Percentiles rank a stretch among this genome's conserved stretches.
phyloP scores from a whole-genome alignment of 2,329 filamentous ascomycete genomes.

The Penicillium sp. region DNA sequence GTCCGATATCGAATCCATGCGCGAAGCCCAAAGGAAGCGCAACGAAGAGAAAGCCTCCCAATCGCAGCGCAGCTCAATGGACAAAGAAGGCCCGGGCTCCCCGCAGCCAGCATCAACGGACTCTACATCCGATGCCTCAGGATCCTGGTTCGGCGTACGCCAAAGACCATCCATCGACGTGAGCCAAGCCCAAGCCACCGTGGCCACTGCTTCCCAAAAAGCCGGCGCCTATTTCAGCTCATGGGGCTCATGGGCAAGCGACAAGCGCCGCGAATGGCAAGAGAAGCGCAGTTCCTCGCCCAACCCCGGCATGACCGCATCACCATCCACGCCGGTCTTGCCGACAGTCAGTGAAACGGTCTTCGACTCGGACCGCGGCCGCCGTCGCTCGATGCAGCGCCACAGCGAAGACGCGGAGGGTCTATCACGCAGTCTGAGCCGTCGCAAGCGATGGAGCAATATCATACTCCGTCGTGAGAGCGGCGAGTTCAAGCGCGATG shows the following conservation, averaged over 20 bases:
- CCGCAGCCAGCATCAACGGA: slow-evolving; percentile 29
- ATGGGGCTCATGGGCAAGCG: slow-evolving; percentile 63
- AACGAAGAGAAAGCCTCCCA: slow-evolving; percentile 39
- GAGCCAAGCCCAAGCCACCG: slow-evolving; percentile 56
- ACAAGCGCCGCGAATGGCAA: slow-evolving; percentile 51
- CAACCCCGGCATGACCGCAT: slow-evolving; percentile 11
- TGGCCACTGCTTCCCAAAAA: slow-evolving; percentile 55
- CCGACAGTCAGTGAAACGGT: slow-evolving; percentile 26
- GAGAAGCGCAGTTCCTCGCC: slow-evolving; percentile 37
- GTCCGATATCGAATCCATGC: slow-evolving; percentile 81
- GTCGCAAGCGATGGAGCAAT: slow-evolving; percentile 43
- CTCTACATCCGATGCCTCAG: slow-evolving; percentile 14
- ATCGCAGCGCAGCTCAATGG: slow-evolving; percentile 34
- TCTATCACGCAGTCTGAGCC: slow-evolving; percentile 36
- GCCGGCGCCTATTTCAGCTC: slow-evolving; percentile 66
- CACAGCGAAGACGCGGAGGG: slow-evolving; percentile 32
- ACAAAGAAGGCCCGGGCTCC: slow-evolving; percentile 27
- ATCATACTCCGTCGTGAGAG: slow-evolving; percentile 39
- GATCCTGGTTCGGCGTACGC: slow-evolving; percentile 34
- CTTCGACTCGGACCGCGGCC: slow-evolving; percentile 32
- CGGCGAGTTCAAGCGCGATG: slow-evolving; percentile 31
- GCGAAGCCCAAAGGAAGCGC: slow-evolving; percentile 68
- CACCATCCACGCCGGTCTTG: slow-evolving; percentile 28
- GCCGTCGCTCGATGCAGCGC: slow-evolving; percentile 32
- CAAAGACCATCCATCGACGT: slow-evolving; percentile 51